Base-by-base conservation (phyloP, 306 rosid species). In the Quercus mongolica region DNA sequence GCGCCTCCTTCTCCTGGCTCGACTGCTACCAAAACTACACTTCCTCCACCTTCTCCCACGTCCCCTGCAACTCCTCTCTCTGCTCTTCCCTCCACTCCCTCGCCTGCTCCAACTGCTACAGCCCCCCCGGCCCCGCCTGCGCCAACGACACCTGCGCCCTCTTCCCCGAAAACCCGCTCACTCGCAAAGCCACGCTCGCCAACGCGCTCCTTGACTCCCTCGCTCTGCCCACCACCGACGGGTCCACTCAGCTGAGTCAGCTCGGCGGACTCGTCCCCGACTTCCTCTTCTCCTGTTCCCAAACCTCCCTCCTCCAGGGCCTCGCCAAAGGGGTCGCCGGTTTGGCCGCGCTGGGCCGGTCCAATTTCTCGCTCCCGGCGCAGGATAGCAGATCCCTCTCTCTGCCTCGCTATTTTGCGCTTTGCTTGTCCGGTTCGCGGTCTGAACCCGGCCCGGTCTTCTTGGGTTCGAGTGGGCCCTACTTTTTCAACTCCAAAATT, bases 1-100 rank as follows among this genome's bases (percentile, higher is more conserved):
- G 84, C 52, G 79, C 87, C 68, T 80, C 84, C 73, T 74, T 88
- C 64, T 76, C 87, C 62, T 88, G 91, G 91, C 26, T 88, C 77
- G 83, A 78, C 86, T 85, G 89, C 74, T 70, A 78, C 76, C 4
- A 61, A 69, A 44, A 68, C 63, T 84, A 58, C 74, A 46, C 20
- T 61, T 82, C 88, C 18, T 77, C 89, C 74, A 15, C 84, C 44
- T 81, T 9, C 74, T 78, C 3, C 49, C 75, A 49, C 72, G 76
- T 79, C 58, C 70, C 78, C 62, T 85, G 83, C 75, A 44, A 79
- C 59, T 69, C 91, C 77, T 21, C 84, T 65, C 84, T 80, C 69
- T 83, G 82, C 73, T 0, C 25, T 19, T 78, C 89, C 30, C 44
- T 83, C 63, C 19, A 46, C 69, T 12, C 78, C 21, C 1, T 3